phyloP scores from a whole-genome alignment of 2,329 filamentous ascomycete genomes.

The Mycocentrospora acerina region DNA sequence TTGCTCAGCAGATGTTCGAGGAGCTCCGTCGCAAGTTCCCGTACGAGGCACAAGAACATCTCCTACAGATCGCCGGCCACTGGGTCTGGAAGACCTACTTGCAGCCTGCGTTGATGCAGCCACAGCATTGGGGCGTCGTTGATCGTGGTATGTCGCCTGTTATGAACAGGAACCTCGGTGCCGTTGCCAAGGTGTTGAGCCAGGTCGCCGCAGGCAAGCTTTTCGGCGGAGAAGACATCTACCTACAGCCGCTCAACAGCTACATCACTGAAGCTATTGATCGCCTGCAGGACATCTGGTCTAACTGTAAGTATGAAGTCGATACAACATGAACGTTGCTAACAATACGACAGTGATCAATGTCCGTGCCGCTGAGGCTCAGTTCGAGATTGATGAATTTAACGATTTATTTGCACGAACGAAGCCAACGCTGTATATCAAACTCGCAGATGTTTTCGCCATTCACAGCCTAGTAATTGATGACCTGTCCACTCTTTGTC shows the following conservation, averaged over 20 bases:
- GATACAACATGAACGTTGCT: conserved; percentile 21
- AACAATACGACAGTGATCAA: conserved; percentile 64
- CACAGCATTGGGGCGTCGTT: conserved; percentile 89
- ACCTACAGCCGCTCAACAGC: conserved; percentile 90
- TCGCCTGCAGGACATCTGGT: conserved; percentile 73
- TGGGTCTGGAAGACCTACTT: conserved; percentile 97
- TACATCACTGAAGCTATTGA: conserved; percentile 86
- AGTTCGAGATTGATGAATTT: conserved; percentile 98
- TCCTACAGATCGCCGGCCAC: conserved; percentile 81
- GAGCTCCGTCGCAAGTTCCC: conserved; percentile 75
- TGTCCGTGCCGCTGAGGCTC: conserved; percentile 81
- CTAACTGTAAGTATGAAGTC: conserved; percentile 53
- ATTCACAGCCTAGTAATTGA: conserved; percentile 85
- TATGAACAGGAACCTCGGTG: conserved; percentile 87
- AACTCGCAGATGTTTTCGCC: conserved; percentile 95
- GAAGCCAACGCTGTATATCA: conserved; percentile 98
- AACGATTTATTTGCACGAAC: conserved; percentile 96
- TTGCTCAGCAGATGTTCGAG: conserved; percentile 84
- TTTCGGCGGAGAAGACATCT: conserved; percentile 93
- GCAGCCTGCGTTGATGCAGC: conserved; percentile 82
- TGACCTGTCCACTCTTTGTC: conserved; percentile 76
- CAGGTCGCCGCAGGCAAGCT: conserved; percentile 86
- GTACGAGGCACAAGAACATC: conserved; percentile 71
- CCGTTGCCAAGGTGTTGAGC: conserved; percentile 87
- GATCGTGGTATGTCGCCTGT: conserved; percentile 86